Evolutionary conservation across 2,329 filamentous ascomycete species (phyloP).

Genomic region (Sordariomycetes sp.): DNA sequence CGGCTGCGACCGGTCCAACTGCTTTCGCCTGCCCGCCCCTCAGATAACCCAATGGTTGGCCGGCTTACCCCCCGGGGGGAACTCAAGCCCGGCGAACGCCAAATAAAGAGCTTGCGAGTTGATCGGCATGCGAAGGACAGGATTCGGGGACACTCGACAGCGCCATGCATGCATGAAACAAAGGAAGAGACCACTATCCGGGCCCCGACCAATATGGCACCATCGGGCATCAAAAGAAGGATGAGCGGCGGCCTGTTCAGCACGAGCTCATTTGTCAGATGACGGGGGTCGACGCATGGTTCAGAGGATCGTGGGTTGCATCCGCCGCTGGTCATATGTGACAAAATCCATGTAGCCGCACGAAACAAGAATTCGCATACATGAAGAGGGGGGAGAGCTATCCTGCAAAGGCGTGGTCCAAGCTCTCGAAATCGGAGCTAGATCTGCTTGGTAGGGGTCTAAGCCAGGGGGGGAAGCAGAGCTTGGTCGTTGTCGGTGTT

Average conservation of each 20-base stretch:
- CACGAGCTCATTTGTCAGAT: background rate
- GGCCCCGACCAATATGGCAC: background rate
- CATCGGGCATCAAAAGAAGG: constrained; percentile 2
- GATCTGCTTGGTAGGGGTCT: background rate
- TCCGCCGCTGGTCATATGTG: constrained; percentile 1
- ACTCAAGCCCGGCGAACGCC: background rate
- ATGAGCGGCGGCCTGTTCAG: background rate
- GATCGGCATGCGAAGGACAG: background rate
- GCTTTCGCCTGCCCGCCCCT: background rate
- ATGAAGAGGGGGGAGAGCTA: background rate
- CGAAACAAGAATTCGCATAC: background rate
- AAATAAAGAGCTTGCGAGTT: background rate
- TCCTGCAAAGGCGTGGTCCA: background rate
- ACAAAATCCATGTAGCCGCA: background rate
- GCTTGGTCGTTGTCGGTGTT: background rate
- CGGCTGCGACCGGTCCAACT: too few relatives aligned
- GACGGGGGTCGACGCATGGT: background rate
- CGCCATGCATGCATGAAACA: background rate
- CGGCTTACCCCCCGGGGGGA: background rate
- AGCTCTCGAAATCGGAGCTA: background rate
- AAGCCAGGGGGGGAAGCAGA: background rate
- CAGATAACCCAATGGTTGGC: background rate
- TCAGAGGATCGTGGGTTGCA: background rate
- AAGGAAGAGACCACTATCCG: background rate
- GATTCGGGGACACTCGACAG: background rate